A percentile compares a stretch with the other conserved stretches of the same genome.
Conservation (phyloP, 352 stramenopile genomes). For the Phytophthora pluvialis region DNA sequence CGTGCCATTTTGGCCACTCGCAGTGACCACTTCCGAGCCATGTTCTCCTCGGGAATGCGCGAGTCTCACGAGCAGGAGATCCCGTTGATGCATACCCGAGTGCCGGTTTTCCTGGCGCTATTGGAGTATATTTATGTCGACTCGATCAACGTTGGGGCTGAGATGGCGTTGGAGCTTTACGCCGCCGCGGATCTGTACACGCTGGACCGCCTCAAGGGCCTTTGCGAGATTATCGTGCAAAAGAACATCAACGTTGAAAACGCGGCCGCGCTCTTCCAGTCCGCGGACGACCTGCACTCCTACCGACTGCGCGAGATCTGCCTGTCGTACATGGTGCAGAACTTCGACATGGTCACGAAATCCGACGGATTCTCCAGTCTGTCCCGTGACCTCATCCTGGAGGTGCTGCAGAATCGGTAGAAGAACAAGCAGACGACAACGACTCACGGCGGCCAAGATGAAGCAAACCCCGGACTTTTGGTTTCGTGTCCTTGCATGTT, state of each 20-base stretch:
- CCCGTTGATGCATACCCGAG: slow-evolving; percentile 87
- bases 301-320: slow-evolving; percentile 89
- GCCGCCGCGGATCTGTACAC: slow-evolving; percentile 95
- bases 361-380: slow-evolving; percentile 88
- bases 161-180: slow-evolving; percentile 95
- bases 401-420: slow-evolving; percentile 89
- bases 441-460: slow-evolving; percentile 15
- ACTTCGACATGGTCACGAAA: slow-evolving; percentile 93
- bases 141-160: slow-evolving; percentile 89
- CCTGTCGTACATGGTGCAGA: slow-evolving; percentile 88
- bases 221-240: slow-evolving; percentile 92
- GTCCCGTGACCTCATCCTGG: slow-evolving; percentile 89
- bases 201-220: slow-evolving; percentile 92
- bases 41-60: slow-evolving; percentile 96
- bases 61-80: slow-evolving; percentile 90
- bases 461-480: slow-evolving; percentile 25
- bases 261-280: slow-evolving; percentile 83
- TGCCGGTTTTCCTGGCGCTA: slow-evolving; percentile 93
- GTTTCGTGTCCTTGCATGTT: slow-evolving; percentile 31
- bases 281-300: slow-evolving; percentile 86
- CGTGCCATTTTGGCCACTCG: slow-evolving; percentile 93
- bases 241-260: slow-evolving; percentile 92
- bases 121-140: slow-evolving; percentile 98
- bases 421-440: slow-evolving; percentile 19
- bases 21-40: slow-evolving; percentile 94